A percentile compares a stretch with the other conserved stretches of the same genome.
Evolutionary conservation across 805 yeast species (phyloP).

Genomic region (Yarrowia hollandica): DNA sequence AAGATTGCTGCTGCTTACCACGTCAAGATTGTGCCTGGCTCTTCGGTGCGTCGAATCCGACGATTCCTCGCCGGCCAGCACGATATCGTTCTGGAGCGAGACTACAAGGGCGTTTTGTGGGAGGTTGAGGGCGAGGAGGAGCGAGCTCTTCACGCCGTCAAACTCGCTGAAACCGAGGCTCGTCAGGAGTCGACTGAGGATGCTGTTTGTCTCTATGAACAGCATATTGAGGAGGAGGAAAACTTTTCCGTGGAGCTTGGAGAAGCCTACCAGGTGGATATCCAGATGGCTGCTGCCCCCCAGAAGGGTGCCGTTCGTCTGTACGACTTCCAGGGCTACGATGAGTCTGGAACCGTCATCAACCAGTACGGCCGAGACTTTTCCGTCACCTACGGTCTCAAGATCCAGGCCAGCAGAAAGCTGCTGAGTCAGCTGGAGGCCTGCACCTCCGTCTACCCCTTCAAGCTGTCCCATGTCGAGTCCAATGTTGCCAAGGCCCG

Average conservation of each 20-base stretch:
- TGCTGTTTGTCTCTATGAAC: constrained; percentile 42
- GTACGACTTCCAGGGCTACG: constrained; percentile 38
- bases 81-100: constrained; percentile 89
- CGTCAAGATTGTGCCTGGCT: constrained; percentile 87
- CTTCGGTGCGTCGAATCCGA: constrained; percentile 86
- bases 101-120: constrained; percentile 78
- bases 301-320: constrained; percentile 37
- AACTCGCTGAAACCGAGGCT: constrained; percentile 29
- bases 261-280: constrained; percentile 83
- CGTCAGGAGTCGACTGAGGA: constrained; percentile 26
- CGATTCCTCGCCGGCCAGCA: constrained; percentile 96
- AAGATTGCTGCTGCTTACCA: constrained; percentile 80
- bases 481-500: constrained; percentile 59
- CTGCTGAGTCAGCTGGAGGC: constrained; percentile 70
- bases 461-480: constrained; percentile 75
- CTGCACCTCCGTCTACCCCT: constrained; percentile 82
- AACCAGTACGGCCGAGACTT: constrained; percentile 72
- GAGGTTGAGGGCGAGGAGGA: constrained; percentile 35
- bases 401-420: constrained; percentile 69
- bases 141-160: constrained; percentile 27
- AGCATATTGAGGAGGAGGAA: constrained; percentile 42
- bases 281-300: constrained; percentile 70
- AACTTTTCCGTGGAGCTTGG: constrained; percentile 74
- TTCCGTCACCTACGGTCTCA: constrained; percentile 75
- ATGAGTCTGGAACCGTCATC: constrained; percentile 33